Conservation (phyloP, 192 early-diverging fungal genomes). For the Umbelopsis ramanniana region DNA sequence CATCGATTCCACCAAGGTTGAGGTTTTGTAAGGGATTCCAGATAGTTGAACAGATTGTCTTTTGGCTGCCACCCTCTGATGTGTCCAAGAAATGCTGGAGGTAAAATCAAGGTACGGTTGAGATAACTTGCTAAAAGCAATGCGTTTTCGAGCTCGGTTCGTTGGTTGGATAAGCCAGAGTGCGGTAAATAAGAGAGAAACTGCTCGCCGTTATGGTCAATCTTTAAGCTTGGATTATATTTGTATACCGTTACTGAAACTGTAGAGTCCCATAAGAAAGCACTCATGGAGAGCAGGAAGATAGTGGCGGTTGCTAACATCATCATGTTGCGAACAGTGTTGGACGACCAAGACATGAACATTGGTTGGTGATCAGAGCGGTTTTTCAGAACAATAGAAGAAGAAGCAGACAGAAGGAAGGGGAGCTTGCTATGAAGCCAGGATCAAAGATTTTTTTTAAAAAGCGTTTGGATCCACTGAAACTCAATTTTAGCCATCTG, state of each 20-base stretch:
- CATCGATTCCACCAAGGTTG: constrained; percentile 42
- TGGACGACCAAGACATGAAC: neutral
- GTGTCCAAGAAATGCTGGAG: constrained; percentile 56
- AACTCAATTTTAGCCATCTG: neutral
- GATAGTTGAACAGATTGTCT: constrained; percentile 40
- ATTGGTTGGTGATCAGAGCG: neutral
- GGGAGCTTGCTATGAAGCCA: too few relatives aligned
- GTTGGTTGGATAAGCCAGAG: constrained; percentile 61
- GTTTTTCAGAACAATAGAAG: too few relatives aligned
- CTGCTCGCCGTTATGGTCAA: constrained; percentile 39
- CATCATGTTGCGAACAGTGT: neutral
- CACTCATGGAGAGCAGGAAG: neutral
- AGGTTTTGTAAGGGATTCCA: constrained; percentile 45
- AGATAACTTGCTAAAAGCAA: constrained; percentile 55
- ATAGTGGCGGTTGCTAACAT: neutral
- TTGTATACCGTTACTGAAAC: neutral
- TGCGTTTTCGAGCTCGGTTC: constrained; percentile 60
- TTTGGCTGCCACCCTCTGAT: constrained; percentile 48
- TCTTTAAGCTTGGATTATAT: neutral
- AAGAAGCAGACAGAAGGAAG: too few relatives aligned
- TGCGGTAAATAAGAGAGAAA: constrained; percentile 61
- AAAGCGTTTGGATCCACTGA: neutral
- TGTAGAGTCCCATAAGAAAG: neutral
- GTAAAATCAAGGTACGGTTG: constrained; percentile 59
- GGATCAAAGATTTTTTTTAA: neutral